Percentiles rank a stretch among this genome's conserved stretches.
Evolutionary conservation across 1,139 yeast species (phyloP).

Genomic region (Saccharomyces hybrid): DNA sequence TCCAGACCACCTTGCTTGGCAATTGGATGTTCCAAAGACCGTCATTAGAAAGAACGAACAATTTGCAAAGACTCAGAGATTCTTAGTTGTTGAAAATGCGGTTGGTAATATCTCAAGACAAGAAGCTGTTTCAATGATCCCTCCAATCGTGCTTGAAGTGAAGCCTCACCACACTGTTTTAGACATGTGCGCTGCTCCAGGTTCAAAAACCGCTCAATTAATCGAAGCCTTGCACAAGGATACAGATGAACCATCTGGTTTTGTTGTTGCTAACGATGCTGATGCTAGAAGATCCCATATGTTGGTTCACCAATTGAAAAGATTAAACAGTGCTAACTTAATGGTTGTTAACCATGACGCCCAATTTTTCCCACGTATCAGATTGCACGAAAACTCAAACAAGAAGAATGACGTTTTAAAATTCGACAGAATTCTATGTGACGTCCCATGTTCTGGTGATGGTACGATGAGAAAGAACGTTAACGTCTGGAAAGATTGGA

Average conservation of each 20-base stretch:
- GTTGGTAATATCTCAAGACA: conserved; percentile 97
- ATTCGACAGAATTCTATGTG: conserved; percentile 91
- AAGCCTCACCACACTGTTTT: conserved; percentile 85
- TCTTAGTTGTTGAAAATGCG: conserved; percentile 87
- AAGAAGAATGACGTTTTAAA: conserved; percentile 43
- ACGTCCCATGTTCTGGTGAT: conserved; percentile 99
- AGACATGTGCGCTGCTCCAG: conserved; percentile 99
- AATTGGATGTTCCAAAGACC: conserved; percentile 81
- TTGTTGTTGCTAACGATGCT: conserved; percentile 93
- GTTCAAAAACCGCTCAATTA: conserved; percentile 94
- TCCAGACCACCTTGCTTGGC: conserved; percentile 87
- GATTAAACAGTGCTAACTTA: conserved; percentile 87
- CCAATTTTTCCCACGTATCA: conserved; percentile 84
- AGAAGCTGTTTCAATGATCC: conserved; percentile 98
- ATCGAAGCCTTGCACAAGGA: conserved; percentile 80
- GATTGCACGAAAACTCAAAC: conserved; percentile 33
- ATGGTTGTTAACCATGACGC: conserved; percentile 97
- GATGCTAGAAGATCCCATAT: conserved; percentile 94
- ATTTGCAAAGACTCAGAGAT: conserved; percentile 83
- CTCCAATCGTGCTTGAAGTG: conserved; percentile 87
- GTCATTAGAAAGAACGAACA: conserved; percentile 83
- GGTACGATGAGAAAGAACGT: conserved; percentile 97
- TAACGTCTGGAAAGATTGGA: conserved; percentile 95
- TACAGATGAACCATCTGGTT: conserved; percentile 65
- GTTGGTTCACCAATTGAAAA: conserved; percentile 95